phyloP scores from a whole-genome alignment of 176 grass and related monocot genomes.

The Hordeum vulgare region DNA sequence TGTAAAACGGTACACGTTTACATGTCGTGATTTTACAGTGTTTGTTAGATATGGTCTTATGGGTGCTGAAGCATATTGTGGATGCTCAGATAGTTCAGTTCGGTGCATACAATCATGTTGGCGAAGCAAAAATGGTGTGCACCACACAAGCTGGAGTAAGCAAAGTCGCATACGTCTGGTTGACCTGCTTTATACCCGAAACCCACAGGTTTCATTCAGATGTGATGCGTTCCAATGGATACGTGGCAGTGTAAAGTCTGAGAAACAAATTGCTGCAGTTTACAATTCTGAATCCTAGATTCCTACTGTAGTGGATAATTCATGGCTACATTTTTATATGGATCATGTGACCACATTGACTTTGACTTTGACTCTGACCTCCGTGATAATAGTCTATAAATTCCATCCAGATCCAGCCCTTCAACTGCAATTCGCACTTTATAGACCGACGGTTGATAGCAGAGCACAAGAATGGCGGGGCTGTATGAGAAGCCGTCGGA shows the following conservation, averaged over 20 bases:
- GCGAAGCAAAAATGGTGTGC: not conserved
- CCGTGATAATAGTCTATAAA: conserved; percentile 11
- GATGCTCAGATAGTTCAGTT: conserved; percentile 9
- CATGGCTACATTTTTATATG: not conserved
- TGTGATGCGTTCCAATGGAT: not conserved
- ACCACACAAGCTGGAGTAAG: not conserved
- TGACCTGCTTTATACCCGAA: conserved; percentile 16
- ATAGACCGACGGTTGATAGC: not conserved
- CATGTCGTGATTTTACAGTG: too few species aligned
- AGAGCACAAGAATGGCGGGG: conserved; percentile 32
- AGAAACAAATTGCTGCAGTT: not conserved
- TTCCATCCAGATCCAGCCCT: conserved; percentile 3
- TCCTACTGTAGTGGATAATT: conserved; percentile 25
- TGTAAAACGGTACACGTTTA: too few species aligned
- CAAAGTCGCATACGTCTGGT: not conserved
- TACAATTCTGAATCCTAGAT: not conserved
- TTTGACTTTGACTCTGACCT: conserved; percentile 21
- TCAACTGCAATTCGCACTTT: not conserved
- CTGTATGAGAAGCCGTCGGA: conserved; percentile 33
- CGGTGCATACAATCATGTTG: not conserved
- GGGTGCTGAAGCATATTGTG: conserved; percentile 18
- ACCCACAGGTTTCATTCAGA: not conserved
- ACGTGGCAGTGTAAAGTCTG: not conserved
- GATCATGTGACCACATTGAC: conserved; percentile 14
- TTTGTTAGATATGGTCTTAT: too few species aligned